Base-by-base conservation (phyloP, 2,329 filamentous ascomycete genomes). In the Sphaerulina musiva region DNA sequence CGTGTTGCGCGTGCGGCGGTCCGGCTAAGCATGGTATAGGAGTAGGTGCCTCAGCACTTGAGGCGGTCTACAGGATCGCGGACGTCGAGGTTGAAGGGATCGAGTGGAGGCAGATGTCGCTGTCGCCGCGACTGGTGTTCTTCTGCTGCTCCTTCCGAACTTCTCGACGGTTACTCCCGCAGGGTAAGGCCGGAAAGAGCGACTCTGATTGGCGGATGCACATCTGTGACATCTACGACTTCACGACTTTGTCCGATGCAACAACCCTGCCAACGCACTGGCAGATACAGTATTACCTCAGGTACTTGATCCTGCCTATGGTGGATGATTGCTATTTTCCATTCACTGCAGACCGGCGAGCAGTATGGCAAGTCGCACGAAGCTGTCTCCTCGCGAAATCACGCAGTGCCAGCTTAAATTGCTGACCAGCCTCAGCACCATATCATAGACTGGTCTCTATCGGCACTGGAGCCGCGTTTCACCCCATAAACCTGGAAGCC, bases 1-100 rank as follows among this genome's bases (percentile, higher is more conserved):
- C 90, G 90, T 83, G 87, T 82, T 74, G 87, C 84, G 80, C 89
- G 89, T 81, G 95, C 78, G 78, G 84, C 84, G 77, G 90, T 89
- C 82, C 90, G 87, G 79, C 89, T 87, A 82, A 96, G 85, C 92
- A 97, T 96, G 73, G 75, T 86, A 80, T 47, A 46, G 14, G 34
- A 40, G 55, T 62, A 58, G 56, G 52, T 51, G 60, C 55, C 65
- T 67, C 64, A 67, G 66, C 66, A 58, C 66, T 68, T 68, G 64
- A 67, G 66, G 59, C 56, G 40, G 50, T 56, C 60, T 59, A 57
- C 59, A 47, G 50, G 53, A 54, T 52, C 53, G 10, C 53, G 48
- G 53, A 48, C 55, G 51, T 47, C 36, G 45, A 42, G 44, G 42
- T 42, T 38, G 26, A 10, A 26, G 11, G 42, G 17, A 12, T 26